Base-by-base conservation (phyloP, 1,284 basidiomycete genomes). In the Ganoderma lucidum region DNA sequence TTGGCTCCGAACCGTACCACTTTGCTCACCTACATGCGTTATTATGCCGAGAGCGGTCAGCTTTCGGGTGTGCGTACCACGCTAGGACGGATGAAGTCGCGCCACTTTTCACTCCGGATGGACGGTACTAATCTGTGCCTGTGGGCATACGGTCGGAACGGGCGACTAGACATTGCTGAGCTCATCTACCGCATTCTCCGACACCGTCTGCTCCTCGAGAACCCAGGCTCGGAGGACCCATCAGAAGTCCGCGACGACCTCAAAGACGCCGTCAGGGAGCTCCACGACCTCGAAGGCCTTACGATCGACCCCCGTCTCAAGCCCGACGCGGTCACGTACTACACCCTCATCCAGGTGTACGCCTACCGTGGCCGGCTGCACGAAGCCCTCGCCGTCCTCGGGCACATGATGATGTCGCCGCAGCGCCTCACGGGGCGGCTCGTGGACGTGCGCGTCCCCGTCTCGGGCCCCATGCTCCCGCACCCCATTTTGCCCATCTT, bases 321-420 rank as follows among this genome's bases (percentile, higher is more conserved):
- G 59, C 91, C 93, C 8, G 86, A 93, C 75, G 81, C 84, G 28
- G 79, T 88, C 66, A 93, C 93, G 12, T 96, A 90, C 78, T 89
- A 87, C 19, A 80, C 83, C n/a, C 81, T 94, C 75, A 85, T 95
- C 62, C 91, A 93, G 75, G 80, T 83, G 9, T 84, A 91, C 76
- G 86, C 93, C 2, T 91, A 91, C 76, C 86, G 89, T 65, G 94
- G 95, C 6, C 82, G 93, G 73, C 84, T 96, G 64, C 76, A 80
- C 32, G 81, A 83, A 3, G 85, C 88, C 0, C 81, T 96, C 59
- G 78, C 82, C 5, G 83, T 90, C 64, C 90, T 96, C 76, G 81
- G 86, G 58, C 91, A 95, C 70, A 93, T 96, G 90, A 78, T 95
- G 44, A 83, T 86, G 8, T 80, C 84, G 14, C 78, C 84, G 28